Evolutionary conservation across 495 filamentous ascomycete species (phyloP), one percentile per base, ranked within the genome.

Genomic region (Aspergillus haitiensis): DNA sequence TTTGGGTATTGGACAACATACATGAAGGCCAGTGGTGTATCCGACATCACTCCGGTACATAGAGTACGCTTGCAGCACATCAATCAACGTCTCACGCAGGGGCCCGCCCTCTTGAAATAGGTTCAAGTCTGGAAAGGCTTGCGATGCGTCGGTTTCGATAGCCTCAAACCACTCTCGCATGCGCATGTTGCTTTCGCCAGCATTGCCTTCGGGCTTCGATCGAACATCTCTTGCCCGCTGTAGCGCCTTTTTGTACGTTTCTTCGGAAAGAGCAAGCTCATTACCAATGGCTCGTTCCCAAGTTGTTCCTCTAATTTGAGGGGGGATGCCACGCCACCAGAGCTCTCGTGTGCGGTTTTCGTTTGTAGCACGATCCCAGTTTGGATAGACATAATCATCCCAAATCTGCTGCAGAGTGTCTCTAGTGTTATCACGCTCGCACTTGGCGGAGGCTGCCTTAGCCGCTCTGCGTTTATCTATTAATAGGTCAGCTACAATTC

Each of bases 1-100:
- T 46, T 2, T 33, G 12, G 11, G n/a, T 7, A n/a, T 13, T 5
- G 8, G 49, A 56, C 18, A 9, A 64, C 65, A 44, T 27, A 67
- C 65, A 72, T 96, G 92, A 62, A 90, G 90, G 57, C 93, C 92
- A 56, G 85, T 83, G 53, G 93, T 83, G 63, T 96, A 97, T 61
- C 93, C 93, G 60, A 98, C 90, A 71, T 98, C 94, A 61, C 86
- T 88, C 59, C 94, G 85, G 73, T 98, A 98, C 90, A 95, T 92
- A 44, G 86, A 84, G 70, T 97, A 97, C 6, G 94, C 94, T 61
- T 87, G 83, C 51, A 97, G 78, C 4, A 98, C 86, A 72, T 98
- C 88, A 27, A 89, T 72, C 11, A 98, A 78, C 35, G 82, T 84
- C 37, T 85, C 77, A 61, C 94, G 84, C n/a, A 96, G 74, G 2